Evolutionary conservation across 1,284 basidiomycete genomes (phyloP).

Genomic region (Cystobasidiaceae sp.): DNA sequence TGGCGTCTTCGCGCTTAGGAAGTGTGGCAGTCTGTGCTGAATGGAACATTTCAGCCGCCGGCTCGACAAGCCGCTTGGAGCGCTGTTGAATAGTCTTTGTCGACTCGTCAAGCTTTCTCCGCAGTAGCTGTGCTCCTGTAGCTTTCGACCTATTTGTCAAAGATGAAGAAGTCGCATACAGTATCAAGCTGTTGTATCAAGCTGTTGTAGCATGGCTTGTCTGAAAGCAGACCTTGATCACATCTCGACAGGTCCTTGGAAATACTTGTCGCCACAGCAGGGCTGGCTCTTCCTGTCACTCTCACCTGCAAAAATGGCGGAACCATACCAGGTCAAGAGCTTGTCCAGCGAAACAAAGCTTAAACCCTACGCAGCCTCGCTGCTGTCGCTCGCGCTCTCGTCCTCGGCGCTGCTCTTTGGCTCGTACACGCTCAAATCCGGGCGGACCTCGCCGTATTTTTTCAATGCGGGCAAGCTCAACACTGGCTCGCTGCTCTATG

Average conservation of each 20-base stretch:
- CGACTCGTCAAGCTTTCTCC: no score
- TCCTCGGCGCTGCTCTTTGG: constrained; percentile 69
- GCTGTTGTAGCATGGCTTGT: background rate
- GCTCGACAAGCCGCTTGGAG: background rate
- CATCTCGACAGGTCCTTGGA: constrained; percentile 5
- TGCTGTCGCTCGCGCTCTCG: constrained; percentile 36
- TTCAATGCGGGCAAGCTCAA: constrained; percentile 90
- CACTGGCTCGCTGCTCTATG: constrained; percentile 72
- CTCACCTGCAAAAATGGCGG: background rate
- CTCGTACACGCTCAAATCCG: constrained; percentile 86
- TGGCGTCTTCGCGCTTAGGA: background rate
- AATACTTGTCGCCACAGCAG: no score
- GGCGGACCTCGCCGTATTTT: constrained; percentile 89
- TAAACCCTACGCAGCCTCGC: constrained; percentile 31
- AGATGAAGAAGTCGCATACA: no score
- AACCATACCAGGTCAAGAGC: constrained; percentile 16
- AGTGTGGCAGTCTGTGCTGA: background rate
- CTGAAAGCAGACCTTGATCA: background rate
- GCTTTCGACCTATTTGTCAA: no score
- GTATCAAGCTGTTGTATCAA: background rate
- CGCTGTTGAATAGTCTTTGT: no score
- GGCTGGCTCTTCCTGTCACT: no score
- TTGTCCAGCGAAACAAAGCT: constrained; percentile 1
- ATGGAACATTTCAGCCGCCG: background rate
- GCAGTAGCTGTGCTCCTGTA: no score